Conservation (phyloP, 768 basidiomycete genomes). For the Termitomyces eurrhizus region DNA sequence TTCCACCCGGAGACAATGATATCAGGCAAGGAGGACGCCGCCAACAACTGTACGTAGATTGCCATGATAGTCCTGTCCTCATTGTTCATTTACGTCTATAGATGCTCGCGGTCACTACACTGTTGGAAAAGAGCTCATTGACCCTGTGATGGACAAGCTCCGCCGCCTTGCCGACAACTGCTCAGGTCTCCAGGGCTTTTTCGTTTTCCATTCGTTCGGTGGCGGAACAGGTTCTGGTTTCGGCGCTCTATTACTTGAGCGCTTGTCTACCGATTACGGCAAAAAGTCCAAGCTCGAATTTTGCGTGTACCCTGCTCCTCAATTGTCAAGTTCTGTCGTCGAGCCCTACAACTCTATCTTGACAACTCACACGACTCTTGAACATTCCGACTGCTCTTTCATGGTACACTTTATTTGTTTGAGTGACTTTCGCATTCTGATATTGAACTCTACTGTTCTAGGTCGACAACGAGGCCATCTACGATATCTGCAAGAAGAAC, state of each 20-base stretch:
- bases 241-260: slow-evolving; percentile 94
- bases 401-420: slow-evolving; percentile 57
- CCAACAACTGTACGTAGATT: slow-evolving; percentile 83
- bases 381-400: slow-evolving; percentile 99
- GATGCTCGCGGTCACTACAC: slow-evolving; percentile 99
- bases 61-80: not conserved
- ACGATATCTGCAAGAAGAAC: slow-evolving; percentile 98
- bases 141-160: slow-evolving; percentile 94
- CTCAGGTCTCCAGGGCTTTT: slow-evolving; percentile 98
- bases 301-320: slow-evolving; percentile 94
- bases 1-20: slow-evolving; percentile 99
- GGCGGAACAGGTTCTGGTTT: slow-evolving; percentile 99
- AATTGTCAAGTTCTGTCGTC: slow-evolving; percentile 92
- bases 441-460: slow-evolving; percentile 23
- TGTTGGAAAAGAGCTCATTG: slow-evolving; percentile 97
- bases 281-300: slow-evolving; percentile 99
- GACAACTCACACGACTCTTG: slow-evolving; percentile 97
- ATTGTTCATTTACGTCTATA: slow-evolving; percentile 24
- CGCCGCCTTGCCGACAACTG: slow-evolving; percentile 98
- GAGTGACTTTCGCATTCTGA: not conserved
- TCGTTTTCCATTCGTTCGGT: slow-evolving; percentile 99
- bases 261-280: slow-evolving; percentile 96
- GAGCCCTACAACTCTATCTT: slow-evolving; percentile 99
- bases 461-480: slow-evolving; percentile 99
- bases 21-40: slow-evolving; percentile 98